Conservation (phyloP, 2,329 filamentous ascomycete genomes). For the Ceratocystis colombiana region DNA sequence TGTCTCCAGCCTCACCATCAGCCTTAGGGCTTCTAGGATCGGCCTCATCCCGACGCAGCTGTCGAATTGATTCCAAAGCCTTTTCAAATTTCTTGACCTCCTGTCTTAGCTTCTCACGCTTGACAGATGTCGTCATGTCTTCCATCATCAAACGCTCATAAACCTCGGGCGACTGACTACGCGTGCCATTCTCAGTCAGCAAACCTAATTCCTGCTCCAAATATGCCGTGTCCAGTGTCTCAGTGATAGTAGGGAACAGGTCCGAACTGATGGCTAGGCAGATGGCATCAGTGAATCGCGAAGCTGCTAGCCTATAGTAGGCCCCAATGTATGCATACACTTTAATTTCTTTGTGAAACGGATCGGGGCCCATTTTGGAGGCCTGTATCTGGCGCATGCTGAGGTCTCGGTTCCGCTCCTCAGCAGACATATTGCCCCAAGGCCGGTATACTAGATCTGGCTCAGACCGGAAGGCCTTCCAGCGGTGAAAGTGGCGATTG, state of each 20-base stretch:
- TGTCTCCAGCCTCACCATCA: not conserved
- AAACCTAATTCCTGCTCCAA: constrained; percentile 40
- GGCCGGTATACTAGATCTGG: constrained; percentile 29
- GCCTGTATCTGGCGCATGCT: constrained; percentile 37
- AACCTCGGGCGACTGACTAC: not conserved
- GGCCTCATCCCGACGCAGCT: constrained; percentile 34
- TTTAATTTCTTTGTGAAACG: constrained; percentile 49
- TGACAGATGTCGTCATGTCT: constrained; percentile 36
- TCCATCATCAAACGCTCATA: constrained; percentile 39
- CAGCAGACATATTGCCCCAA: constrained; percentile 41
- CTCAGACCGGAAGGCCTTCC: constrained; percentile 35
- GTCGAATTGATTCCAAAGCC: constrained; percentile 39
- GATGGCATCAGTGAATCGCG: constrained; percentile 52
- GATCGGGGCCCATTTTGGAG: constrained; percentile 45
- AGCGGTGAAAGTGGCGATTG: constrained; percentile 42
- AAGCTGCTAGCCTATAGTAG: constrained; percentile 58
- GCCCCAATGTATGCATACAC: constrained; percentile 54
- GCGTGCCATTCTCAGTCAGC: constrained; percentile 19
- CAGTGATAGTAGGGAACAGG: constrained; percentile 39
- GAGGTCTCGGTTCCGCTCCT: constrained; percentile 40
- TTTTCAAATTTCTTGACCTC: constrained; percentile 40
- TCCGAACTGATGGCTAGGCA: constrained; percentile 41
- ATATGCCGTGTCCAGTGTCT: constrained; percentile 29
- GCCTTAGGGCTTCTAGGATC: not conserved
- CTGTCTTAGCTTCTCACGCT: constrained; percentile 36